Evolutionary conservation across 1,284 basidiomycete species (phyloP).

Genomic region (Calocybe gambosa): DNA sequence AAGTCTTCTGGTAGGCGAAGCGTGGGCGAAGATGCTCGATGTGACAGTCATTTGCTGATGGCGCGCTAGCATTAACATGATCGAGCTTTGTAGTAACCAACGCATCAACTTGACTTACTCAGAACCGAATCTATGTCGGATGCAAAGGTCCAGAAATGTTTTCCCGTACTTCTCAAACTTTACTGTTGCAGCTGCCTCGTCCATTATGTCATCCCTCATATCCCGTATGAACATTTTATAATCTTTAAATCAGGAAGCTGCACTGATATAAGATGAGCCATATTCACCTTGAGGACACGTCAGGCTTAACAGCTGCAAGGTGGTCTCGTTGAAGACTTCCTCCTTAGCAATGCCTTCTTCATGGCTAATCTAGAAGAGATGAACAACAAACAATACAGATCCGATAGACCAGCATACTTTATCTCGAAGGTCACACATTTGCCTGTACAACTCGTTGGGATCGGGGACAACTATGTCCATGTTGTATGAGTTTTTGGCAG

Average conservation of each 20-base stretch:
- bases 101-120: slow-evolving; percentile 6
- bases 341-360: slow-evolving; percentile 17
- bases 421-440: slow-evolving; percentile 23
- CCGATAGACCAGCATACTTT: slow-evolving; percentile 16
- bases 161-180: slow-evolving; percentile 14
- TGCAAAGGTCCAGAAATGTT: slow-evolving; percentile 17
- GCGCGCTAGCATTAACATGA: not conserved
- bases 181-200: slow-evolving; percentile 10
- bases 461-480: slow-evolving; percentile 4
- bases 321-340: slow-evolving; percentile 27
- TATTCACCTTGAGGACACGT: slow-evolving; percentile 29
- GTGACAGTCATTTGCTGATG: slow-evolving; percentile 6
- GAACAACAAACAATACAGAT: not conserved
- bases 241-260: slow-evolving; percentile 18
- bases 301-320: slow-evolving; percentile 27
- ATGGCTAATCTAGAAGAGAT: slow-evolving; percentile 20
- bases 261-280: not conserved
- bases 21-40: slow-evolving; percentile 13
- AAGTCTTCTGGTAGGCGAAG: slow-evolving; percentile 14
- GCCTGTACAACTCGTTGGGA: slow-evolving; percentile 11
- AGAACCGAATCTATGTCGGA: slow-evolving; percentile 10
- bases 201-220: slow-evolving; percentile 8
- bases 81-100: not conserved
- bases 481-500: not conserved
- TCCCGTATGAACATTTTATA: slow-evolving; percentile 22